These are phyloP conservation scores for Dactylis glomerata DNA, from an alignment of 176 grass and related monocot species.

Conservation along the genomic window DNA sequence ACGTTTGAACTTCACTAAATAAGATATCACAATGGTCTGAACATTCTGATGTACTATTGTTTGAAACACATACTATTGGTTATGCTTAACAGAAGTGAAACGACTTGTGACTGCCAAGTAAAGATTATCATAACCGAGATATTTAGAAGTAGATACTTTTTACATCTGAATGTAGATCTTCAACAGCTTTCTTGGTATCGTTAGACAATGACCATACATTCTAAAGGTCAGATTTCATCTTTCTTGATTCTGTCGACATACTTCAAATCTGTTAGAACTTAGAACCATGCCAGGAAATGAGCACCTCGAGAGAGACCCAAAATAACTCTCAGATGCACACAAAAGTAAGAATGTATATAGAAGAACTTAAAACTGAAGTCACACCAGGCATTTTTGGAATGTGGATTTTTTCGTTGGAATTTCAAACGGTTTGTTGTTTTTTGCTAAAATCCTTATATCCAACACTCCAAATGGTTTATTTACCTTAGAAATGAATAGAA, in stretches of 20 bases:
- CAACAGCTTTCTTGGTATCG: conserved; percentile 11
- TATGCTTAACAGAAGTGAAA: too few relatives aligned
- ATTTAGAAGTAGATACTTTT: conserved; percentile 31
- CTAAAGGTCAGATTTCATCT: conserved; percentile 36
- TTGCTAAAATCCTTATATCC: too few relatives aligned
- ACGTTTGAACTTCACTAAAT: too few relatives aligned
- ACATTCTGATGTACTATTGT: too few relatives aligned
- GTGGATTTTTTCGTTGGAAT: not conserved
- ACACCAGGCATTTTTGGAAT: not conserved
- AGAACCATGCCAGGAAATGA: not conserved
- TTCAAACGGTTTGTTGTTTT: too few relatives aligned
- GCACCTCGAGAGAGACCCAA: not conserved
- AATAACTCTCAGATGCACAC: not conserved
- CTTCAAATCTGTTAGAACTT: conserved; percentile 25
- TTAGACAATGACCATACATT: conserved; percentile 22
- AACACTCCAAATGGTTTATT: too few relatives aligned
- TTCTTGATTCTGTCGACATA: conserved; percentile 36
- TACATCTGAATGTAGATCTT: conserved; percentile 36
- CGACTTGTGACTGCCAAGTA: not conserved
- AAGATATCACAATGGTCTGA: too few relatives aligned
- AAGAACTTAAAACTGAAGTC: not conserved
- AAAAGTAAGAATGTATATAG: too few relatives aligned
- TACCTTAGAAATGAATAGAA: too few relatives aligned
- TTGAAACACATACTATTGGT: too few relatives aligned
- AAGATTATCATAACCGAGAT: not conserved